phyloP scores from a whole-genome alignment of 1,284 basidiomycete species.

The Cryptococcus sp. region DNA sequence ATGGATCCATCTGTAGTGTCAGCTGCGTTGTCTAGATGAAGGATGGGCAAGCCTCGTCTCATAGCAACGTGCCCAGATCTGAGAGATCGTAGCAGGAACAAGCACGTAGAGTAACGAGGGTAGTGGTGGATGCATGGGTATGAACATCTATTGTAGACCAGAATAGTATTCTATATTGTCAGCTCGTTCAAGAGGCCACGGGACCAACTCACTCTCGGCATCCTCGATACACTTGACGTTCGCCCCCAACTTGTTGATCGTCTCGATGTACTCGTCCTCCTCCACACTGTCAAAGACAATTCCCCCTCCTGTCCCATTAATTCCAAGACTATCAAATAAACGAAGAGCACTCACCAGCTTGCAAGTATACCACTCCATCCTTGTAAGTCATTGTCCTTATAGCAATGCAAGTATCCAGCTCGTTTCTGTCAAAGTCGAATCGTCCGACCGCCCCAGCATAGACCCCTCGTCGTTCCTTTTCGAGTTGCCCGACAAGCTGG shows the following conservation, averaged over 20 bases:
- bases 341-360: conserved; percentile 55
- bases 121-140: conserved; percentile 82
- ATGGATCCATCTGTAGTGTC: too few relatives aligned
- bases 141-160: conserved; percentile 43
- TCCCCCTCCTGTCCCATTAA: conserved; percentile 66
- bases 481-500: conserved; percentile 81
- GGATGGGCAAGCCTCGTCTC: too few relatives aligned
- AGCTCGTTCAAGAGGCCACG: not conserved
- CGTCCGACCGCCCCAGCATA: conserved; percentile 97
- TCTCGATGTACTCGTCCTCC: conserved; percentile 94
- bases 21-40: too few relatives aligned
- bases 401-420: conserved; percentile 98
- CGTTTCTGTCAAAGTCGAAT: conserved; percentile 90
- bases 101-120: too few relatives aligned
- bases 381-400: conserved; percentile 99
- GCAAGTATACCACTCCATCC: conserved; percentile 83
- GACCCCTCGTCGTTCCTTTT: conserved; percentile 84
- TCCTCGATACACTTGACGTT: conserved; percentile 79
- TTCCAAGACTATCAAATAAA: not conserved
- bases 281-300: conserved; percentile 97
- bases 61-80: too few relatives aligned
- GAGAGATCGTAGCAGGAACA: too few relatives aligned
- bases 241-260: conserved; percentile 86
- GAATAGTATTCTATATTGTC: conserved; percentile 13
- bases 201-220: conserved; percentile 71